A percentile compares a stretch with the other conserved stretches of the same genome.
Conservation (phyloP, 768 basidiomycete species). For the Rhizopogon salebrosus region DNA sequence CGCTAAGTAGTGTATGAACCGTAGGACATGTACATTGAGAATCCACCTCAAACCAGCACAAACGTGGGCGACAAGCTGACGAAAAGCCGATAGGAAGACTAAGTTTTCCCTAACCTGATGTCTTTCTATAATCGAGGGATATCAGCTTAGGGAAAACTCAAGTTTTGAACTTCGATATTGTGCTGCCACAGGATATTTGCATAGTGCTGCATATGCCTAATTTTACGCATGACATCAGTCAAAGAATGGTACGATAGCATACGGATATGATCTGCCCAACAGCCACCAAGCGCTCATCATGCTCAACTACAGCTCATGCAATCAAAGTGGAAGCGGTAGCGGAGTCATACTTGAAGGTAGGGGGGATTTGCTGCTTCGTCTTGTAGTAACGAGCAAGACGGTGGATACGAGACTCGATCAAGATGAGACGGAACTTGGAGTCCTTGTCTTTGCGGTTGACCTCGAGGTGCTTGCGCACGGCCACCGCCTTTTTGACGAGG, state of each 20-base stretch:
- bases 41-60: too few relatives aligned
- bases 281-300: neutral
- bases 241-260: neutral
- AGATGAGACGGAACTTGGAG: conserved; percentile 93
- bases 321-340: conserved; percentile 90
- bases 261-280: neutral
- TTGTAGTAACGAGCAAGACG: conserved; percentile 98
- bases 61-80: too few relatives aligned
- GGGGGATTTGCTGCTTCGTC: conserved; percentile 95
- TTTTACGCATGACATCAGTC: neutral
- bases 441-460: conserved; percentile 99
- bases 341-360: conserved; percentile 98
- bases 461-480: conserved; percentile 98
- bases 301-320: conserved; percentile 42
- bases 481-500: conserved; percentile 99
- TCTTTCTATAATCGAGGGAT: too few relatives aligned
- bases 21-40: too few relatives aligned
- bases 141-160: neutral
- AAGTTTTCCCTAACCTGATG: too few relatives aligned
- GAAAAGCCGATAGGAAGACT: too few relatives aligned
- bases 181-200: neutral
- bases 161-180: neutral
- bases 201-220: neutral
- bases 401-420: conserved; percentile 99
- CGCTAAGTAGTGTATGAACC: too few relatives aligned